These are phyloP conservation scores for Silene latifolia DNA, from an alignment of 148 eudicot species.

Conservation along the genomic window DNA sequence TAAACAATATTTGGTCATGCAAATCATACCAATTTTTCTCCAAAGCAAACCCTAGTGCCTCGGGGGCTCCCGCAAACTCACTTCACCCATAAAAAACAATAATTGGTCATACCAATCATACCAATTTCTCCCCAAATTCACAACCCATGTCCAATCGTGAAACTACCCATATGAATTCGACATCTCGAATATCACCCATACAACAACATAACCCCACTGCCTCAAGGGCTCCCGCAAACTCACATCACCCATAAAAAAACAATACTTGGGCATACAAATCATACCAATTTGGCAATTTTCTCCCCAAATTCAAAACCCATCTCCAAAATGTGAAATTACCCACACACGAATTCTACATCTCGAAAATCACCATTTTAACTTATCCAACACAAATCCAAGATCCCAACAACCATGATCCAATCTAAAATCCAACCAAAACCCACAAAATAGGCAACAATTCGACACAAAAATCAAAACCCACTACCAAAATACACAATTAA, in stretches of 20 bases:
- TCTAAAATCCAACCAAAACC: conserved; percentile 11
- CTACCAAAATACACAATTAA: neutral
- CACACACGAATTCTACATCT: too few relatives aligned
- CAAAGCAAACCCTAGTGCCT: too few relatives aligned
- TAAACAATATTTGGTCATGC: neutral
- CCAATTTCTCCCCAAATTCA: neutral
- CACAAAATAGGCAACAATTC: conserved; percentile 5
- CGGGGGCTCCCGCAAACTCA: too few relatives aligned
- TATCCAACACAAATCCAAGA: conserved; percentile 14
- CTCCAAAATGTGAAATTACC: neutral
- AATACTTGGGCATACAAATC: neutral
- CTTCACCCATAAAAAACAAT: too few relatives aligned
- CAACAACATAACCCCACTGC: too few relatives aligned
- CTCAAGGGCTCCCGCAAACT: too few relatives aligned
- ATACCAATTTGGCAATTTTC: neutral
- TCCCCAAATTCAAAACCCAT: neutral
- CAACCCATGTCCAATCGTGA: neutral
- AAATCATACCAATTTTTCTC: neutral
- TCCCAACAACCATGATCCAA: conserved; percentile 31
- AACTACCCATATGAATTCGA: neutral
- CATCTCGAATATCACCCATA: neutral
- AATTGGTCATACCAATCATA: too few relatives aligned
- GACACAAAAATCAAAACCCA: conserved; percentile 26
- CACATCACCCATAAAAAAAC: too few relatives aligned
- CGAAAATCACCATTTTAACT: neutral